Evolutionary conservation across 768 basidiomycete genomes (phyloP).

Genomic region (Phlebiopsis flavidoalba): DNA sequence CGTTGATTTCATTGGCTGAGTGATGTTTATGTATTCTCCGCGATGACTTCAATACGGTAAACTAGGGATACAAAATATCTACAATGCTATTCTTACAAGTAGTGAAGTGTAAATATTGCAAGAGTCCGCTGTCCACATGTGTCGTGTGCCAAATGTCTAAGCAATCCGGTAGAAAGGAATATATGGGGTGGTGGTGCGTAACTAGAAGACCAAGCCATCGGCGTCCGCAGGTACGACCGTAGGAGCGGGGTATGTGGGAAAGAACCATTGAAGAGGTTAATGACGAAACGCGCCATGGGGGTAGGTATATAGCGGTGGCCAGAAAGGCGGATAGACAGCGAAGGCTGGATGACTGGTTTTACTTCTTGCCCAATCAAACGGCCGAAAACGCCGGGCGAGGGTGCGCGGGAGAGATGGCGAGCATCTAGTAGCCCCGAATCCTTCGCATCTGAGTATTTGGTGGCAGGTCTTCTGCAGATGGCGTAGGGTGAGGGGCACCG

Average conservation of each 20-base stretch:
- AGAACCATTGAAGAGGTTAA: neutral
- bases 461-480: neutral
- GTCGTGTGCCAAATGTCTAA: too few species aligned
- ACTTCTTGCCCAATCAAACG: neutral
- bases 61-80: neutral
- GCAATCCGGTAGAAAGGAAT: too few species aligned
- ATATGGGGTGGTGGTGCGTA: too few species aligned
- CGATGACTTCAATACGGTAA: too few species aligned
- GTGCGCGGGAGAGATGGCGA: neutral
- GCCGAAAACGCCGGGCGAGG: neutral
- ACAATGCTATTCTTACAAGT: neutral
- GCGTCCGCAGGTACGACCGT: neutral
- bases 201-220: too few species aligned
- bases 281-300: neutral
- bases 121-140: neutral
- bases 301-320: neutral
- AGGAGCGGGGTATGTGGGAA: neutral
- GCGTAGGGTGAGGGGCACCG: constrained; percentile 1
- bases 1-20: neutral
- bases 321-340: neutral
- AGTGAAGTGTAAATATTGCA: neutral
- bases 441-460: constrained; percentile 9
- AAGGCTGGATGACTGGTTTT: neutral
- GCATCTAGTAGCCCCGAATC: neutral
- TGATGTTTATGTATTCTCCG: neutral